Percentiles rank a stretch among this genome's conserved stretches.
Conservation (phyloP, 169 alveolate species). For the Miamiensis avidus region DNA sequence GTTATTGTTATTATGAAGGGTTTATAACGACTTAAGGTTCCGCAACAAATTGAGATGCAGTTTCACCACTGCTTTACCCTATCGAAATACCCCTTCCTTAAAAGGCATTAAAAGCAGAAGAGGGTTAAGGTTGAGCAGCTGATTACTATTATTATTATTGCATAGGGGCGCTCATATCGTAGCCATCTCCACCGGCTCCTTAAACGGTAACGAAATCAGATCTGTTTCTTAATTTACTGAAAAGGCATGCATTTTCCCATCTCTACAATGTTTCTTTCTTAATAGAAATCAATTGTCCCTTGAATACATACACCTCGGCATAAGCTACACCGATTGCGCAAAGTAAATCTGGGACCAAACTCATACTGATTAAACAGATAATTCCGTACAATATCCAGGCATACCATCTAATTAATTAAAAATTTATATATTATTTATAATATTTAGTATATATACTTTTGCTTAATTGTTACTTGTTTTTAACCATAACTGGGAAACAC, state of each 20-base stretch:
- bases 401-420: not conserved
- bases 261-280: not conserved
- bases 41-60: not conserved
- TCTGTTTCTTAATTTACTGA: not conserved
- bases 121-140: not conserved
- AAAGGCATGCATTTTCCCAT: not conserved
- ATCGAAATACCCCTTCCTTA: not conserved
- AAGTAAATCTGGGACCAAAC: not conserved
- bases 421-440: too few species aligned
- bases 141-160: too few species aligned
- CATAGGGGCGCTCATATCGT: not conserved
- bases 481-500: not conserved
- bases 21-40: not conserved
- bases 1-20: not conserved
- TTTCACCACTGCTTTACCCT: not conserved
- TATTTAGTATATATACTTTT: too few species aligned
- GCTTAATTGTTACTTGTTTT: not conserved
- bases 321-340: not conserved
- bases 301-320: not conserved
- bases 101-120: too few species aligned
- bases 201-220: not conserved
- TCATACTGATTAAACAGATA: not conserved
- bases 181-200: not conserved
- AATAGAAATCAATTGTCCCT: not conserved
- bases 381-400: not conserved